Percentiles rank a stretch among this genome's conserved stretches.
Evolutionary conservation across 768 basidiomycete species (phyloP).

Genomic region (Baorangia bicolor): DNA sequence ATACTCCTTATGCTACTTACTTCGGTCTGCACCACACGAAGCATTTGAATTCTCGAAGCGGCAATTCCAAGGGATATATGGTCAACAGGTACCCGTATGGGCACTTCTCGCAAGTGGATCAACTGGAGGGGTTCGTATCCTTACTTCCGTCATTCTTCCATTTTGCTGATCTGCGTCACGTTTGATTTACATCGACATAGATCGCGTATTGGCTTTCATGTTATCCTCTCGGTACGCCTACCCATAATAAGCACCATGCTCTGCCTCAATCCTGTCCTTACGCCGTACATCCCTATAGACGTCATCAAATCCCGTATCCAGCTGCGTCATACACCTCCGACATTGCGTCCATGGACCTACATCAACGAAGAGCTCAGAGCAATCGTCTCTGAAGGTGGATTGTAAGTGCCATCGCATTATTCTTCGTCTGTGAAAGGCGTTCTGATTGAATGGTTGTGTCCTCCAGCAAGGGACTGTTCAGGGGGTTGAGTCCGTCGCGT

Average conservation of each 20-base stretch:
- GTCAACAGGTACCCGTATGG: slow-evolving; percentile 76
- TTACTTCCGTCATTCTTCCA: background rate
- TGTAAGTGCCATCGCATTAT: slow-evolving; percentile 45
- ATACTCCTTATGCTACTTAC: background rate
- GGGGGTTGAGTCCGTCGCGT: slow-evolving; percentile 77
- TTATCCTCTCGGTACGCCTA: slow-evolving; percentile 72
- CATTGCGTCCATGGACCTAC: slow-evolving; percentile 71
- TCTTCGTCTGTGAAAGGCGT: background rate
- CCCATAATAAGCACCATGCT: no score
- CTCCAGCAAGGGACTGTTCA: slow-evolving; percentile 57
- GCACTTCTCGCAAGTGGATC: slow-evolving; percentile 80
- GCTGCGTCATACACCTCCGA: slow-evolving; percentile 70
- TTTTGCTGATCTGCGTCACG: background rate
- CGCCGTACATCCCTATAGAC: slow-evolving; percentile 43
- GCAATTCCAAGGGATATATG: slow-evolving; percentile 61
- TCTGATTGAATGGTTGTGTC: background rate
- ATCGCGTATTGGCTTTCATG: slow-evolving; percentile 79
- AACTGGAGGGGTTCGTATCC: slow-evolving; percentile 67
- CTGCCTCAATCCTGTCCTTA: background rate
- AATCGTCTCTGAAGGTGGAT: slow-evolving; percentile 69
- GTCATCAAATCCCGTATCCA: slow-evolving; percentile 92
- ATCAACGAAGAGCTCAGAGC: slow-evolving; percentile 67
- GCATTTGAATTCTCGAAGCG: slow-evolving; percentile 92
- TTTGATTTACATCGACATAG: background rate
- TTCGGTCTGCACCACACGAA: slow-evolving; percentile 16